phyloP scores from a whole-genome alignment of 306 rosid species.

The Cucurbita ficifolia region DNA sequence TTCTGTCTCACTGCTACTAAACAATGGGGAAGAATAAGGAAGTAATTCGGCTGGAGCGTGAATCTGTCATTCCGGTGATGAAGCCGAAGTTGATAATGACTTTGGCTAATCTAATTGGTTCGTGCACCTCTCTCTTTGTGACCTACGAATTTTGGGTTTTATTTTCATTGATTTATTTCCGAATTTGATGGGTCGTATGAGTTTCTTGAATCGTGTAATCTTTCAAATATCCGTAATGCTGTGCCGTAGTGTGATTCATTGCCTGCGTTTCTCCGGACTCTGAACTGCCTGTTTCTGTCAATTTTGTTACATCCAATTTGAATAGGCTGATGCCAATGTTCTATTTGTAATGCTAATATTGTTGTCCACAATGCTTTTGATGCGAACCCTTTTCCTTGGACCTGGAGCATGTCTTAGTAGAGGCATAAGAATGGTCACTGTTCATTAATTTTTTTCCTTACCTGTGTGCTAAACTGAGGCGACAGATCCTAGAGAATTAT shows the following conservation, averaged over 20 bases:
- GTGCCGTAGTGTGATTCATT: not conserved
- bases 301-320: not conserved
- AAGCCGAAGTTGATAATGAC: constrained; percentile 74
- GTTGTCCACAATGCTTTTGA: not conserved
- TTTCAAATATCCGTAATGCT: not conserved
- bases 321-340: not conserved
- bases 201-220: not conserved
- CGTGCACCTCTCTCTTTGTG: not conserved
- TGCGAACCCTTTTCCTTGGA: not conserved
- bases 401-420: not conserved
- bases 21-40: constrained; percentile 31
- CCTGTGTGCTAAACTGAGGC: not conserved
- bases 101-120: constrained; percentile 80
- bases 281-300: not conserved
- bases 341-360: not conserved
- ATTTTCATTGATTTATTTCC: not conserved
- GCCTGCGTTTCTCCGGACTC: not conserved
- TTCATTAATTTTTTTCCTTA: not conserved
- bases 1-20: not conserved
- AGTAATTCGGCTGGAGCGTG: constrained; percentile 70
- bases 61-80: constrained; percentile 72
- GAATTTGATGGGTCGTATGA: not conserved
- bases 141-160: not conserved
- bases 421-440: not conserved
- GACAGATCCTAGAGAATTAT: not conserved